These are phyloP conservation scores for Metschnikowia matae DNA, from an alignment of 805 yeast species.

Conservation along the genomic window DNA sequence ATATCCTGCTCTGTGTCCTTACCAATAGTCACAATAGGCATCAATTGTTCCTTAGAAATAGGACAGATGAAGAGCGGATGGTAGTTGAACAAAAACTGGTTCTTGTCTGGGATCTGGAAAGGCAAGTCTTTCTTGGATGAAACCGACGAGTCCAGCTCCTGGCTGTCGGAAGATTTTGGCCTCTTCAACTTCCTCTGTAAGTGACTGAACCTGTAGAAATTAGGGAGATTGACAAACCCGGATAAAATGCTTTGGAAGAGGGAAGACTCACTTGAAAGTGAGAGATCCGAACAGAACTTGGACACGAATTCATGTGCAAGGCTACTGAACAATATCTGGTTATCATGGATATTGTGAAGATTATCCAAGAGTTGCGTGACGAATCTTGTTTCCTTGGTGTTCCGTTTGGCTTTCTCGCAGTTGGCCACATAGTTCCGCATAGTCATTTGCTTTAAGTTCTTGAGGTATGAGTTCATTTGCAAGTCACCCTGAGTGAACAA, in stretches of 20 bases:
- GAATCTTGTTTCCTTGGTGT: slow-evolving; percentile 22
- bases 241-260: slow-evolving; percentile 39
- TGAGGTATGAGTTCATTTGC: slow-evolving; percentile 8
- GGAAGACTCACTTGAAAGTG: slow-evolving; percentile 38
- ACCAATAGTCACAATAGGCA: slow-evolving; percentile 25
- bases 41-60: slow-evolving; percentile 39
- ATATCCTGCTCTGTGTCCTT: slow-evolving; percentile 11
- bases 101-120: slow-evolving; percentile 39
- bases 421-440: slow-evolving; percentile 1
- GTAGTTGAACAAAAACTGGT: slow-evolving; percentile 35
- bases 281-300: slow-evolving; percentile 35
- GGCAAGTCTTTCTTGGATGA: slow-evolving; percentile 32
- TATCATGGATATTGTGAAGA: slow-evolving; percentile 27
- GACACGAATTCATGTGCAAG: slow-evolving; percentile 39
- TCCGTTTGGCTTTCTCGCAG: slow-evolving; percentile 14
- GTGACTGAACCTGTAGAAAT: slow-evolving; percentile 38
- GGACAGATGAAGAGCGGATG: slow-evolving; percentile 47
- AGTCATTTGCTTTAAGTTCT: background rate
- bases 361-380: slow-evolving; percentile 29
- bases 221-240: slow-evolving; percentile 39
- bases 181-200: slow-evolving; percentile 30
- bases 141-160: slow-evolving; percentile 11
- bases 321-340: slow-evolving; percentile 29
- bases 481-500: slow-evolving; percentile 18
- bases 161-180: background rate